These are phyloP conservation scores for Aspergillus luchuensis DNA, from an alignment of 2,329 filamentous ascomycete genomes.

Conservation along the genomic window DNA sequence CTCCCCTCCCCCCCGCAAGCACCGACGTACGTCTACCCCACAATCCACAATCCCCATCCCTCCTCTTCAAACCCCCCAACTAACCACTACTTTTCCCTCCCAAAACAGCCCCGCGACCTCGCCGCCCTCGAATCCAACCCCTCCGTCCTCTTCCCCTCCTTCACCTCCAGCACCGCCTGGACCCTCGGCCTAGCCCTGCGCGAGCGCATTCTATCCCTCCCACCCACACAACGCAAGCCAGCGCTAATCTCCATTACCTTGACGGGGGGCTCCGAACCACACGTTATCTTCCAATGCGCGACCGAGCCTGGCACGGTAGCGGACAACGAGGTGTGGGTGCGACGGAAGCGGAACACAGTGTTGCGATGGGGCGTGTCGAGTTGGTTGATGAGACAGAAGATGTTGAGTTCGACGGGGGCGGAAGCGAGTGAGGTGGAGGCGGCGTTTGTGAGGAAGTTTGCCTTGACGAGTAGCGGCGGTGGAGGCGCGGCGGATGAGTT, in stretches of 20 bases:
- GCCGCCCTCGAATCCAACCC: constrained; percentile 34
- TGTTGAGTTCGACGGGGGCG: constrained; percentile 31
- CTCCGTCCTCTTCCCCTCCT: constrained; percentile 36
- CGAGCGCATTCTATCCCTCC: constrained; percentile 39
- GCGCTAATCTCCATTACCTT: constrained; percentile 45
- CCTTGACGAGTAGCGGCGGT: constrained; percentile 56
- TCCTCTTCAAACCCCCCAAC: constrained; percentile 1
- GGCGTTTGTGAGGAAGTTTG: constrained; percentile 66
- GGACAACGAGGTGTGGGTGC: constrained; percentile 72
- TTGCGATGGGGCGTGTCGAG: constrained; percentile 69
- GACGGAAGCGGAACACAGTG: constrained; percentile 71
- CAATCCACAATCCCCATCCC: background rate
- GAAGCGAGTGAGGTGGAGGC: constrained; percentile 58
- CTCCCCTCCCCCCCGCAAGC: constrained; percentile 30
- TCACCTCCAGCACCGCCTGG: constrained; percentile 44
- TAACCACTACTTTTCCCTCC: background rate
- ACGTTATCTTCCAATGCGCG: constrained; percentile 70
- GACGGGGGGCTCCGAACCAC: constrained; percentile 40
- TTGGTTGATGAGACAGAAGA: constrained; percentile 72
- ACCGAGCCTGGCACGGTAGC: constrained; percentile 68
- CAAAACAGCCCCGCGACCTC: constrained; percentile 30
- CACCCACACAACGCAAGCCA: constrained; percentile 35
- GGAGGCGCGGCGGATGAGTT: constrained; percentile 57
- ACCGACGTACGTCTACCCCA: constrained; percentile 28
- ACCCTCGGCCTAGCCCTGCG: constrained; percentile 43